These are phyloP conservation scores for Yamadazyma scolyti DNA, from an alignment of 805 yeast genomes.

Conservation along the genomic window DNA sequence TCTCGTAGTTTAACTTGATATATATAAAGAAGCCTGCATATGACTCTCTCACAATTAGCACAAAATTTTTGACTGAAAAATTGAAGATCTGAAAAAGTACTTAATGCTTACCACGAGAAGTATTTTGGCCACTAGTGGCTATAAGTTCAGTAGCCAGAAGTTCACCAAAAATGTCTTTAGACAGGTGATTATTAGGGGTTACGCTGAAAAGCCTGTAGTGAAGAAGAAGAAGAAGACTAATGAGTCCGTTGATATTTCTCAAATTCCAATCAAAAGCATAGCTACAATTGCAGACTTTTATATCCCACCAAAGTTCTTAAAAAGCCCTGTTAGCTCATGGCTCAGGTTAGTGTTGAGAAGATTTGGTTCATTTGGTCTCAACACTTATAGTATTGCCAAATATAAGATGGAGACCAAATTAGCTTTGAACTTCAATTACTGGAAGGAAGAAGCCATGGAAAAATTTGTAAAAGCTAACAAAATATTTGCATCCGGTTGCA, in stretches of 20 bases:
- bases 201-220: conserved; percentile 12
- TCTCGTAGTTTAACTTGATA: no score
- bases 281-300: conserved; percentile 43
- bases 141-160: no score
- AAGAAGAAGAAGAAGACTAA: conserved; percentile 11
- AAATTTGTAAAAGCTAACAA: conserved; percentile 73
- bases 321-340: conserved; percentile 32
- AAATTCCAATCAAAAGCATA: conserved; percentile 34
- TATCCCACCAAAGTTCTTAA: conserved; percentile 33
- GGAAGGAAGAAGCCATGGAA: conserved; percentile 86
- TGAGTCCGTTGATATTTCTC: conserved; percentile 27
- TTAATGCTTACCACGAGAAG: no score
- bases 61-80: no score
- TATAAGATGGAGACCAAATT: conserved; percentile 41
- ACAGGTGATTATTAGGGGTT: not conserved
- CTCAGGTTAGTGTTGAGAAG: conserved; percentile 52
- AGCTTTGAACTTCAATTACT: conserved; percentile 60
- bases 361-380: conserved; percentile 63
- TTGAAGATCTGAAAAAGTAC: no score
- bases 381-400: conserved; percentile 51
- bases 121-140: no score
- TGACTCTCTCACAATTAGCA: no score
- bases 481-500: conserved; percentile 62
- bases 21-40: no score
- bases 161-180: not conserved